A percentile compares a stretch with the other conserved stretches of the same genome.
These are phyloP conservation scores for Fusarium vanettenii DNA, from an alignment of 2,329 filamentous ascomycete species.

Conservation along the genomic window DNA sequence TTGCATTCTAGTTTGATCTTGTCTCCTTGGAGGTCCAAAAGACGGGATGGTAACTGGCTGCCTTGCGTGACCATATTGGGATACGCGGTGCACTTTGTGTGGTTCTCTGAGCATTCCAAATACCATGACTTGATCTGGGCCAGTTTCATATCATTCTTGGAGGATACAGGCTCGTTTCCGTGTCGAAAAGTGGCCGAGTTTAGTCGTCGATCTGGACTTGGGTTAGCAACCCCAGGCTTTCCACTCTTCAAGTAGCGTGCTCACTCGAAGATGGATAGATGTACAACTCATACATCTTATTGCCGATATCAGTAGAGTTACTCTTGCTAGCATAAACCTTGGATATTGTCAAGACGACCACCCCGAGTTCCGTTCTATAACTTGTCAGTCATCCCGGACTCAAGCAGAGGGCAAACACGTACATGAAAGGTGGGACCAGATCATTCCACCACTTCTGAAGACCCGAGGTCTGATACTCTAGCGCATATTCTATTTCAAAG, in stretches of 20 bases:
- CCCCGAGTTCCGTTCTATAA: background rate
- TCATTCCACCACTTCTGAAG: background rate
- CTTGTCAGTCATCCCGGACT: background rate
- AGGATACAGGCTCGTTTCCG: background rate
- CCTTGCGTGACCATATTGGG: constrained; percentile 5
- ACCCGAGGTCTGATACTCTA: background rate
- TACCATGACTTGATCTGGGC: background rate
- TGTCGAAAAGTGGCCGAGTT: background rate
- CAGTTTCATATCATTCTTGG: constrained; percentile 3
- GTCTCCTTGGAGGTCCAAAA: background rate
- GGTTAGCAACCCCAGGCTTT: background rate
- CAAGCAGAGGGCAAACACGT: background rate
- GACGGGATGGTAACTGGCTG: background rate
- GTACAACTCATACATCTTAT: background rate
- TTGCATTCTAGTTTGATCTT: constrained; percentile 12
- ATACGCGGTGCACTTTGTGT: constrained; percentile 7
- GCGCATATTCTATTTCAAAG: background rate
- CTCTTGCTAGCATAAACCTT: background rate
- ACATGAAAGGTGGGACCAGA: background rate
- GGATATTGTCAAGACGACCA: background rate
- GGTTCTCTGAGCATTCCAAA: background rate
- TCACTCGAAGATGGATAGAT: constrained; percentile 21
- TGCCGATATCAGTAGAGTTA: background rate
- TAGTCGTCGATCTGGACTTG: background rate
- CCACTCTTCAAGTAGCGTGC: background rate